These are phyloP conservation scores for Cyberlindnera galapagoensis DNA, from an alignment of 805 yeast species.

Conservation along the genomic window DNA sequence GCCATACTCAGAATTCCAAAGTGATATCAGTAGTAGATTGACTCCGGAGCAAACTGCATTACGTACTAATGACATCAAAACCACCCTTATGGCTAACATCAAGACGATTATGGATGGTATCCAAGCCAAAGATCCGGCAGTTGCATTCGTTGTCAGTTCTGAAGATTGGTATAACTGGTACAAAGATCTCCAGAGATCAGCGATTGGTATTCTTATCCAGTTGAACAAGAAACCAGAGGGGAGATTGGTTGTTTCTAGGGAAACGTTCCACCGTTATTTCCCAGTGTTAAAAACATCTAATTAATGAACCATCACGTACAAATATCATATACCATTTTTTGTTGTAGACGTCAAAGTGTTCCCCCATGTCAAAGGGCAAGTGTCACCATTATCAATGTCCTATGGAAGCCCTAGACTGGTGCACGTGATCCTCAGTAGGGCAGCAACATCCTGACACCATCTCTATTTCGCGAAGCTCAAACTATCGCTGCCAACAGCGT, in stretches of 20 bases:
- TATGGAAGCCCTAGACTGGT: too few species aligned
- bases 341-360: too few species aligned
- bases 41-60: constrained; percentile 3
- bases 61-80: constrained; percentile 5
- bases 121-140: constrained; percentile 18
- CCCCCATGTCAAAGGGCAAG: too few species aligned
- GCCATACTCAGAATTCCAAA: constrained; percentile 15
- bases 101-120: constrained; percentile 12
- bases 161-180: constrained; percentile 27
- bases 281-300: constrained; percentile 30
- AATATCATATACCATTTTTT: too few species aligned
- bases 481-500: too few species aligned
- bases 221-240: constrained; percentile 10
- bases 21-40: constrained; percentile 16
- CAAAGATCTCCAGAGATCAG: constrained; percentile 25
- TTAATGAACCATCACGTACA: too few species aligned
- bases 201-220: constrained; percentile 22
- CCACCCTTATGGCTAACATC: constrained; percentile 4
- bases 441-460: too few species aligned
- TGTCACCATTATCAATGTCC: too few species aligned
- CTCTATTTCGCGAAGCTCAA: too few species aligned
- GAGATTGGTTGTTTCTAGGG: constrained; percentile 23
- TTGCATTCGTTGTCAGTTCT: constrained; percentile 21
- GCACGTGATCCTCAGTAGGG: too few species aligned
- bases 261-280: constrained; percentile 40